A percentile compares a stretch with the other conserved stretches of the same genome.
Evolutionary conservation across 1,139 yeast genomes (phyloP).

Genomic region (Yamadazyma pseudoaaseri): DNA sequence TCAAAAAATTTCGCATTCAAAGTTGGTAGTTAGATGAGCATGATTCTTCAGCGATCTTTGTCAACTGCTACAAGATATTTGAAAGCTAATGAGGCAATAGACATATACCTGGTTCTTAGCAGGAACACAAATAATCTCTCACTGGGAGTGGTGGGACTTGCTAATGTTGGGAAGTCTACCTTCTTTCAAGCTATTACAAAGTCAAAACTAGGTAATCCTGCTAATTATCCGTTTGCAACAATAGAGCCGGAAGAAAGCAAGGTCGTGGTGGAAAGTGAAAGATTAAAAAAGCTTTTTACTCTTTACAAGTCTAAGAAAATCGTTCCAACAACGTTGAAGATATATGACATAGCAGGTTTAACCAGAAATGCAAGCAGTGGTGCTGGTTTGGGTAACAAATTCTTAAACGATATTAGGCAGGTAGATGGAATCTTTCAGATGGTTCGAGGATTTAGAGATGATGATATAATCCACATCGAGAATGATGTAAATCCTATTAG

Average conservation of each 20-base stretch:
- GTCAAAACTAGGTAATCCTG: constrained; percentile 68
- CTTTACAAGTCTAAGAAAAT: constrained; percentile 52
- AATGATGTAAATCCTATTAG: constrained; percentile 62
- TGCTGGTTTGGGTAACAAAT: constrained; percentile 77
- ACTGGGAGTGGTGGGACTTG: constrained; percentile 66
- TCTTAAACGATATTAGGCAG: constrained; percentile 65
- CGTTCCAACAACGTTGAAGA: constrained; percentile 56
- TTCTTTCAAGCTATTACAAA: constrained; percentile 71
- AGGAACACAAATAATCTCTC: constrained; percentile 56
- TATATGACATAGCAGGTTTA: constrained; percentile 74
- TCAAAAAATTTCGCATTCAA: too few species aligned
- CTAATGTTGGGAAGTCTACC: constrained; percentile 75
- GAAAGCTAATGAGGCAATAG: constrained; percentile 2
- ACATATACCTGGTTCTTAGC: constrained; percentile 33
- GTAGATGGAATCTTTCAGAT: constrained; percentile 77
- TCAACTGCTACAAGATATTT: not conserved
- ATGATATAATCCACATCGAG: constrained; percentile 72
- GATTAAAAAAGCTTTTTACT: constrained; percentile 41
- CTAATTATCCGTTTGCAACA: constrained; percentile 79
- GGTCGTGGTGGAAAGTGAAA: constrained; percentile 53
- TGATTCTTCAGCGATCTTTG: not conserved
- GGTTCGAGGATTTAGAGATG: constrained; percentile 64
- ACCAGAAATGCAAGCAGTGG: constrained; percentile 73
- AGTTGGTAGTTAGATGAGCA: too few species aligned
- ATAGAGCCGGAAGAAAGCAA: constrained; percentile 71